Evolutionary conservation across 306 rosid genomes (phyloP), one percentile per base, ranked within the genome.

Genomic region (Glycine soja): DNA sequence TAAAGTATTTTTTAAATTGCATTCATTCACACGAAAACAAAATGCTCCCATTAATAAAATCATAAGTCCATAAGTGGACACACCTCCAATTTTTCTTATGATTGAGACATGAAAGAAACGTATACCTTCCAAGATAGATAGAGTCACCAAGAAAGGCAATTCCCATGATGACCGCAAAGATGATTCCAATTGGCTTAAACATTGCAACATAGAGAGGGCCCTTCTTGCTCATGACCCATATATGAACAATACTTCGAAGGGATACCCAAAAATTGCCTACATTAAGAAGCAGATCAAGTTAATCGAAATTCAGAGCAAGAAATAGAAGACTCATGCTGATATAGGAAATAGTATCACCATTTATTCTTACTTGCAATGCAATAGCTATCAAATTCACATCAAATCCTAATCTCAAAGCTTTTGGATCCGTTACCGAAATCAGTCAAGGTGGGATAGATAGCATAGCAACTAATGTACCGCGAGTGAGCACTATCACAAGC

Each of bases 111-210:
- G 43, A 43, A 74, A 30, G 11, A 74, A 16, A 67, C 1, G n/a
- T 40, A 50, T 83, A 70, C 88, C 85, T 76, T 47, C 82, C 81
- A 48, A 84, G 69, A 62, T 80, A 84, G 45, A 59, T 78, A 68
- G 70, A 67, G 8, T 84, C 84, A 3, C 84, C 76, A 32, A 80
- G 79, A 18, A 80, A 75, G 15, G 69, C 18, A 34, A 80, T 70
- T 3, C 88, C 83, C 79, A 81, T 7, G 9, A 76, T n/a, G 48
- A 66, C 79, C 7, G 83, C 83, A 72, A 81, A 64, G 7, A 77
- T 54, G 3, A 85, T 34, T 46, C 63, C 76, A 12, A 81, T 56
- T 62, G 88, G 88, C 80, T 53, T 80, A 47, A 85, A 85, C 85
- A 81, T 77, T 53, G 85, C 76, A 36, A 76, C 82, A 80, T 24